Evolutionary conservation across 495 filamentous ascomycete species (phyloP).

Genomic region (Penicillium coffeae): DNA sequence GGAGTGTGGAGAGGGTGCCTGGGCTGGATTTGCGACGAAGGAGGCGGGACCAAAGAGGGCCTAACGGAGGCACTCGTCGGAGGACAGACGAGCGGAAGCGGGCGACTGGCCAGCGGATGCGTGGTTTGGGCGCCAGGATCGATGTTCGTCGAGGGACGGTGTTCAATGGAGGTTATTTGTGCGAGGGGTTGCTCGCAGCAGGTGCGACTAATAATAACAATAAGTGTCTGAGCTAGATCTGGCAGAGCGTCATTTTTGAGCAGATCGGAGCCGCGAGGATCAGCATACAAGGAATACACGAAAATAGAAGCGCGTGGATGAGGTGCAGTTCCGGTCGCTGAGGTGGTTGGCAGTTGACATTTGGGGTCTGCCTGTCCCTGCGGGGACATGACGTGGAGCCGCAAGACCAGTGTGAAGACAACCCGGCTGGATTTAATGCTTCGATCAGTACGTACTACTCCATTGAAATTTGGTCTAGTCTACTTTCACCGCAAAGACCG

Average conservation of each 20-base stretch:
- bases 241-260: too few species aligned
- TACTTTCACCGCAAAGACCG: too few species aligned
- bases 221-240: too few species aligned
- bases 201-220: too few species aligned
- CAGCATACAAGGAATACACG: too few species aligned
- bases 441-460: neutral
- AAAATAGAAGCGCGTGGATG: too few species aligned
- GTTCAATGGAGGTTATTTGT: constrained; percentile 1
- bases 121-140: constrained; percentile 42
- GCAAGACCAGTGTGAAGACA: neutral
- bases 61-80: constrained; percentile 19
- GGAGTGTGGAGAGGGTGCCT: constrained; percentile 23
- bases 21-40: constrained; percentile 17
- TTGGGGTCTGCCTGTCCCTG: too few species aligned
- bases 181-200: constrained; percentile 1
- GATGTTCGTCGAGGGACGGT: neutral
- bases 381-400: neutral
- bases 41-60: constrained; percentile 12
- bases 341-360: too few species aligned
- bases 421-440: neutral
- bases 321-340: too few species aligned
- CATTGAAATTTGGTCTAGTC: too few species aligned
- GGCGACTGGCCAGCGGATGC: constrained; percentile 26
- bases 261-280: too few species aligned
- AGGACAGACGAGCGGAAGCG: constrained; percentile 15